Conservation (phyloP, 306 rosid species). For the Fagus crenata region DNA sequence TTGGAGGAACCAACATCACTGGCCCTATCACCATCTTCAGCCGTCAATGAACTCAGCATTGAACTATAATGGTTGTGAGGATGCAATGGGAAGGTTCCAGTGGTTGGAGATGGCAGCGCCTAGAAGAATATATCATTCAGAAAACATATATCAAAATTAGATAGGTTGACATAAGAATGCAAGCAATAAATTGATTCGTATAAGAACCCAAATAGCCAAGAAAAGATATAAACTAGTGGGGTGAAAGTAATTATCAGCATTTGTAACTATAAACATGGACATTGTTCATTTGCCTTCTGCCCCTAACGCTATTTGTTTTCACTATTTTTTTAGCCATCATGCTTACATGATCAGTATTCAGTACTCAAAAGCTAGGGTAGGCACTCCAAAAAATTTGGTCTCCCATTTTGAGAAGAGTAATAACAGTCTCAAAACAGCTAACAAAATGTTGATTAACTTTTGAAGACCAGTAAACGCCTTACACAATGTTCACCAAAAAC, state of each 20-base stretch:
- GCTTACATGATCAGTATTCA: not conserved
- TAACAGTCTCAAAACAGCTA: not conserved
- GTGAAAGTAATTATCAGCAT: not conserved
- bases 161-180: not conserved
- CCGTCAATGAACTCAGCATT: slow-evolving; percentile 24
- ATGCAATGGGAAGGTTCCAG: slow-evolving; percentile 58
- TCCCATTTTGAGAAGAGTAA: not conserved
- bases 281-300: not conserved
- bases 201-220: not conserved
- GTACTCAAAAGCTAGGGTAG: not conserved
- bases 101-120: slow-evolving; percentile 86
- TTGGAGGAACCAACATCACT: slow-evolving; percentile 33
- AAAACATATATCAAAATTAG: not conserved
- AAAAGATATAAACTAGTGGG: not conserved
- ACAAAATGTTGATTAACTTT: not conserved
- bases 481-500: not conserved
- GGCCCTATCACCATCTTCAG: slow-evolving; percentile 33
- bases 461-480: not conserved
- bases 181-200: slow-evolving; percentile 2
- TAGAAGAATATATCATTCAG: slow-evolving; percentile 23
- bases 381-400: not conserved
- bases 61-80: slow-evolving; percentile 33
- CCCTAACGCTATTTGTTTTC: not conserved
- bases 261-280: not conserved
- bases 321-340: not conserved